These are phyloP conservation scores for Amanita pseudoporphyria DNA, from an alignment of 768 basidiomycete species.

Conservation along the genomic window DNA sequence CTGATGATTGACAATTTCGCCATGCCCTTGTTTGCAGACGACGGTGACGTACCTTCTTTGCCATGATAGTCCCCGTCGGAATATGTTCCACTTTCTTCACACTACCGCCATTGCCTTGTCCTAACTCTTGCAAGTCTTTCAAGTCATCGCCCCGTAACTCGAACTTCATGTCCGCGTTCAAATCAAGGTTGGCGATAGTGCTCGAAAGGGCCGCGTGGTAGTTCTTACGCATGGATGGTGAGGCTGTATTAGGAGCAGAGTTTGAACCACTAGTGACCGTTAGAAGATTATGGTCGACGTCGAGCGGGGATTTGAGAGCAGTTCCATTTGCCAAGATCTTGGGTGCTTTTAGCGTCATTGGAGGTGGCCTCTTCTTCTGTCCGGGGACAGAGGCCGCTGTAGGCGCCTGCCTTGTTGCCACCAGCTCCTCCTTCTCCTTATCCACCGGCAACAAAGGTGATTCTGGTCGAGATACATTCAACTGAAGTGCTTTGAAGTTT, in stretches of 20 bases:
- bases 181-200: constrained; percentile 78
- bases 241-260: constrained; percentile 43
- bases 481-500: constrained; percentile 81
- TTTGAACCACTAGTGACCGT: constrained; percentile 38
- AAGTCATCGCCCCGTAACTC: constrained; percentile 86
- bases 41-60: constrained; percentile 72
- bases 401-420: constrained; percentile 7
- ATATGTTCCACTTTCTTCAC: constrained; percentile 94
- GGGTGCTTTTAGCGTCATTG: constrained; percentile 73
- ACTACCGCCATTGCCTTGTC: constrained; percentile 94
- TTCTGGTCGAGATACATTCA: constrained; percentile 43
- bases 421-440: neutral
- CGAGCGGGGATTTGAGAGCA: constrained; percentile 28
- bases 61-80: constrained; percentile 90
- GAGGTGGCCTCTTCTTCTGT: constrained; percentile 68
- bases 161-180: constrained; percentile 77
- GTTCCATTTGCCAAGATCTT: constrained; percentile 39
- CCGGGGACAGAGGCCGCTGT: constrained; percentile 18
- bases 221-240: constrained; percentile 47
- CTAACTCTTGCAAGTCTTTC: constrained; percentile 83
- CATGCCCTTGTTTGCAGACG: neutral
- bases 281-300: constrained; percentile 37
- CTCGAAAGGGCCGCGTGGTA: constrained; percentile 74
- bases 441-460: constrained; percentile 23
- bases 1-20: constrained; percentile 27